Percentiles rank a stretch among this genome's conserved stretches.
These are phyloP conservation scores for Lodderomyces margitis DNA, from an alignment of 1,139 yeast species.

Conservation along the genomic window DNA sequence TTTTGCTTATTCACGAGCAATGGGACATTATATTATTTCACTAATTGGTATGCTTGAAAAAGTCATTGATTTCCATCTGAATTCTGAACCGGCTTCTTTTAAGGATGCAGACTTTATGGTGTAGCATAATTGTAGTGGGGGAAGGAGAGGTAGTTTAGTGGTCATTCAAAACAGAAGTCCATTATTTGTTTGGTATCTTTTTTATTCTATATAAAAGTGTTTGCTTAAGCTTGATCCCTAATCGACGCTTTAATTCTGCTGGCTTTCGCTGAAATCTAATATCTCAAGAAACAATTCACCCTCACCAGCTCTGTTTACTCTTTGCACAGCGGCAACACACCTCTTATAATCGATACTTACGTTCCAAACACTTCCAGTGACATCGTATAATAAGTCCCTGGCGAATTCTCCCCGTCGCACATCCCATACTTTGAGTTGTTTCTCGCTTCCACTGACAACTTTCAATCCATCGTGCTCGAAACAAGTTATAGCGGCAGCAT, in stretches of 20 bases:
- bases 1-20: slow-evolving; percentile 1
- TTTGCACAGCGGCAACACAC: slow-evolving; percentile 91
- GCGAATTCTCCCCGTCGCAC: slow-evolving; percentile 73
- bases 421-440: slow-evolving; percentile 80
- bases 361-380: slow-evolving; percentile 90
- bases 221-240: no score
- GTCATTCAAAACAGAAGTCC: slow-evolving; percentile 21
- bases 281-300: slow-evolving; percentile 73
- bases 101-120: neutral
- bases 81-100: neutral
- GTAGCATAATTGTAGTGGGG: neutral
- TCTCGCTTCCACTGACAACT: slow-evolving; percentile 87
- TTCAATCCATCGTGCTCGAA: slow-evolving; percentile 86
- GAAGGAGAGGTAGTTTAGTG: slow-evolving; percentile 21
- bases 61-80: neutral
- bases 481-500: slow-evolving; percentile 86
- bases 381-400: slow-evolving; percentile 71
- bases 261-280: slow-evolving; percentile 68
- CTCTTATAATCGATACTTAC: slow-evolving; percentile 81
- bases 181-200: no score
- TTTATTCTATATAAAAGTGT: no score
- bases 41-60: neutral
- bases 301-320: slow-evolving; percentile 42
- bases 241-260: neutral
- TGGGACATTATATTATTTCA: neutral